A percentile compares a stretch with the other conserved stretches of the same genome.
phyloP scores from a whole-genome alignment of 2,329 filamentous ascomycete species.

The Pleomassaria siparia region DNA sequence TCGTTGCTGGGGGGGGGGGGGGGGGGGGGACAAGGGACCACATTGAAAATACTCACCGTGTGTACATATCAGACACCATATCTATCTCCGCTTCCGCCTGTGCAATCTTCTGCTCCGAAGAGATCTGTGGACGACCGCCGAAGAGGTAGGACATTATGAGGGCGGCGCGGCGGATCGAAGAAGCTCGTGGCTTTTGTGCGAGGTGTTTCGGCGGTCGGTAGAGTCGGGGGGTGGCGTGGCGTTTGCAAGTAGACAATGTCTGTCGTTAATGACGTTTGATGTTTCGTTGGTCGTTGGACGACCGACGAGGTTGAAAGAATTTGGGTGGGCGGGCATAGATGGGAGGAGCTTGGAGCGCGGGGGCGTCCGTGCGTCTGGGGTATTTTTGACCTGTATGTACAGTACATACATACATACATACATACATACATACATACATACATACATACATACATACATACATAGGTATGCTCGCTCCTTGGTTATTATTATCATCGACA shows the following conservation, averaged over 20 bases:
- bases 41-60: slow-evolving; percentile 66
- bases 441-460: not conserved
- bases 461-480: not conserved
- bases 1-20: not conserved
- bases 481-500: no score
- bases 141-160: slow-evolving; percentile 42
- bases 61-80: slow-evolving; percentile 97
- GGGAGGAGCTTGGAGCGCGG: not conserved
- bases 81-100: slow-evolving; percentile 97
- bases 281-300: no score
- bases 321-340: not conserved
- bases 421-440: not conserved
- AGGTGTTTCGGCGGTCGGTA: not conserved
- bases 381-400: no score
- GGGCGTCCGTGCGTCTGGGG: not conserved
- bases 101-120: slow-evolving; percentile 95
- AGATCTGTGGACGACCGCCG: slow-evolving; percentile 76
- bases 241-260: not conserved
- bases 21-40: not conserved
- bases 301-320: not conserved
- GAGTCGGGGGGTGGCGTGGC: not conserved
- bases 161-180: not conserved
- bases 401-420: not conserved
- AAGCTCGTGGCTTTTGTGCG: not conserved
- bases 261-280: not conserved